Evolutionary conservation across 176 grass and related monocot species (phyloP).

Genomic region (Oryza officinalis): DNA sequence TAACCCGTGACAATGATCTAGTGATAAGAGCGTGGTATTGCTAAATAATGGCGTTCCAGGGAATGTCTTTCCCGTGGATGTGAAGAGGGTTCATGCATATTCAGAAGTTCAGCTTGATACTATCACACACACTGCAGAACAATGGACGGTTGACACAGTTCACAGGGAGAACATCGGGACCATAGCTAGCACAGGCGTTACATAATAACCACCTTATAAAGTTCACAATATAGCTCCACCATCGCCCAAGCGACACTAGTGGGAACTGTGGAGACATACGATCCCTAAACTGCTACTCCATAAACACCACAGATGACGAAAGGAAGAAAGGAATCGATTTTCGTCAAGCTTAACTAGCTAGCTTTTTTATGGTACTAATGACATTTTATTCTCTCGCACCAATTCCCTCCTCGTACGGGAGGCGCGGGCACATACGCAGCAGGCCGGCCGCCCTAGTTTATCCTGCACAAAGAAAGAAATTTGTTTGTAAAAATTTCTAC

Average conservation of each 20-base stretch:
- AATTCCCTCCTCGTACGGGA: conserved; percentile 9
- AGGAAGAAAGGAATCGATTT: too few relatives aligned
- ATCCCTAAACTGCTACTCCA: background rate
- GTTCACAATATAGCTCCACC: background rate
- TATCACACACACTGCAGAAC: background rate
- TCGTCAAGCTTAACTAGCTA: background rate
- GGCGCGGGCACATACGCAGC: background rate
- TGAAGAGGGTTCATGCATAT: background rate
- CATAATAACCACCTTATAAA: background rate
- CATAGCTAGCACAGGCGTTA: background rate
- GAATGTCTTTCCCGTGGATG: background rate
- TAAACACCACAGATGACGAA: conserved; percentile 21
- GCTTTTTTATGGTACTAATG: background rate
- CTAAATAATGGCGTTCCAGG: too few relatives aligned
- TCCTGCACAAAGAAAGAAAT: conserved; percentile 23
- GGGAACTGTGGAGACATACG: background rate
- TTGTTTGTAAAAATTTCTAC: too few relatives aligned
- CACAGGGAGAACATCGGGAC: background rate
- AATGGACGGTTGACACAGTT: background rate
- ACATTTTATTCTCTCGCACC: conserved; percentile 24
- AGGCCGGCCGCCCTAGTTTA: conserved; percentile 19
- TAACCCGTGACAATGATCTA: too few relatives aligned
- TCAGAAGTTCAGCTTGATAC: background rate
- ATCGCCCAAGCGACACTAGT: background rate
- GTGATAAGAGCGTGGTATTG: too few relatives aligned